Conservation (phyloP, 208 protist species). For the Trypanosoma cruzi region DNA sequence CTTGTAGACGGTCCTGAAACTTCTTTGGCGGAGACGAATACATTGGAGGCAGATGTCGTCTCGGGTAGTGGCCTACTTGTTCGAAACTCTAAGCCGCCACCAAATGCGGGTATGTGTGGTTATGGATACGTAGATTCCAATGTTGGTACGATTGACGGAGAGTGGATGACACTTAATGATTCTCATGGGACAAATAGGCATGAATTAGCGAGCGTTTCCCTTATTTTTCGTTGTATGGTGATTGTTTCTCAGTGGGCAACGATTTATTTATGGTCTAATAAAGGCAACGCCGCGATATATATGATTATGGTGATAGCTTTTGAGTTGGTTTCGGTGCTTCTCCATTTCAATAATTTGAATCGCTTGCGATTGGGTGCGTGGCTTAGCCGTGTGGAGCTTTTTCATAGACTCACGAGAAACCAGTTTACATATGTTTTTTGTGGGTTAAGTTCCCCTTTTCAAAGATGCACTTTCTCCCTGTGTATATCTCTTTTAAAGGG, state of each 20-base stretch:
- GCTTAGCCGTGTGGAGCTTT: background rate
- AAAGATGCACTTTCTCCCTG: background rate
- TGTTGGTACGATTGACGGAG: background rate
- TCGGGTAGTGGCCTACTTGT: background rate
- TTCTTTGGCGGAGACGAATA: background rate
- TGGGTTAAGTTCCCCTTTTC: background rate
- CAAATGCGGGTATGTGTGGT: background rate
- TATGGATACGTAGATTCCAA: background rate
- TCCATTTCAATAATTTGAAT: background rate
- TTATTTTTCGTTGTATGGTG: background rate
- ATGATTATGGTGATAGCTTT: background rate
- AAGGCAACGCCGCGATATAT: conserved; percentile 16
- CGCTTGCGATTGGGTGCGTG: background rate
- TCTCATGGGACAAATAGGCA: no score
- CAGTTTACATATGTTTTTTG: background rate
- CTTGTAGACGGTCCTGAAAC: conserved; percentile 24
- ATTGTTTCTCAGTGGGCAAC: conserved; percentile 14
- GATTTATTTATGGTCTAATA: conserved; percentile 11
- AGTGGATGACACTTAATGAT: background rate
- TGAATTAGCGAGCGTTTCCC: background rate
- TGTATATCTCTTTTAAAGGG: background rate
- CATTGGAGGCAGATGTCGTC: background rate
- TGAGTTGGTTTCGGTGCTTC: background rate
- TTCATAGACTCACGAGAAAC: background rate
- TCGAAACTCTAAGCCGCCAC: background rate